phyloP scores from a whole-genome alignment of 2,329 filamentous ascomycete species.

The Aspergillus pseudotamarii region DNA sequence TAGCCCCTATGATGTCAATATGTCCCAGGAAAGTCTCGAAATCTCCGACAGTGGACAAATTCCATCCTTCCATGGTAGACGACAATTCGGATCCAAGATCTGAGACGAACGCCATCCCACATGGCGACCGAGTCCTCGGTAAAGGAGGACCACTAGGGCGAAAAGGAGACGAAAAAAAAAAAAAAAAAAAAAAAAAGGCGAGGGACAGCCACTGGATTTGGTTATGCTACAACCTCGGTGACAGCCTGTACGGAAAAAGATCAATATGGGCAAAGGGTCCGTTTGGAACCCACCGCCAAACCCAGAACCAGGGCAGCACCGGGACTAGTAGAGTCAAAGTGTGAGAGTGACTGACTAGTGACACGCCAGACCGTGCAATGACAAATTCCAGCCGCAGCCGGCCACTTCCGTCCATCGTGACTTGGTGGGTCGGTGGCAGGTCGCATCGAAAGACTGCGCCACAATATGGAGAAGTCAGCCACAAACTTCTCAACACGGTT shows the following conservation, averaged over 20 bases:
- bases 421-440: neutral
- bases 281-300: constrained; percentile 1
- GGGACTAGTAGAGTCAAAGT: neutral
- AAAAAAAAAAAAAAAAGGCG: neutral
- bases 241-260: neutral
- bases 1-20: constrained; percentile 22
- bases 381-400: constrained; percentile 12
- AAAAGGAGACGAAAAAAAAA: neutral
- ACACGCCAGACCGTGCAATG: constrained; percentile 11
- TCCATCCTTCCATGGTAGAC: neutral
- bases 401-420: constrained; percentile 5
- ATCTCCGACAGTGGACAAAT: neutral
- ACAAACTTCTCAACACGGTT: neutral
- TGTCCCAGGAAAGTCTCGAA: constrained; percentile 10
- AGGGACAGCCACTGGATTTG: neutral
- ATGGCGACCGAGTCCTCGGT: neutral
- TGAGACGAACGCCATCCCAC: neutral
- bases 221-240: neutral
- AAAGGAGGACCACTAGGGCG: neutral
- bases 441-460: neutral
- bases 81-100: constrained; percentile 1
- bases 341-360: neutral
- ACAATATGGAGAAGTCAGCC: constrained; percentile 2
- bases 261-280: neutral
- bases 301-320: constrained; percentile 4